These are phyloP conservation scores for Fusarium sp. DNA, from an alignment of 2,329 filamentous ascomycete genomes.

Conservation along the genomic window DNA sequence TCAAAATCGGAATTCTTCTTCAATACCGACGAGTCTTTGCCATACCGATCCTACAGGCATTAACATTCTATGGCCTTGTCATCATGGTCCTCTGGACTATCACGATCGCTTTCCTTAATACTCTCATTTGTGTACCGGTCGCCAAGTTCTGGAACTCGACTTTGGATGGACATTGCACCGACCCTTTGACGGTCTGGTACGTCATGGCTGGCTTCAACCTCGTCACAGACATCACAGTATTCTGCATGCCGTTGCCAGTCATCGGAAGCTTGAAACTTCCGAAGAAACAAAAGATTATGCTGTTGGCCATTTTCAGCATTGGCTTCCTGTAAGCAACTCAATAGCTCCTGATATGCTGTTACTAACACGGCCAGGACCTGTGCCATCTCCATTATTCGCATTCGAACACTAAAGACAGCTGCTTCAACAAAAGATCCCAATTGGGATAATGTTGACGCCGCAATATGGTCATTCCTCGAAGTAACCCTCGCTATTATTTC, in stretches of 20 bases:
- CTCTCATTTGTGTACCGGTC: constrained; percentile 8
- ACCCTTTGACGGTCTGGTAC: constrained; percentile 10
- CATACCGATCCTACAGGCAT: background rate
- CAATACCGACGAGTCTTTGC: constrained; percentile 24
- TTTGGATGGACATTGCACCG: background rate
- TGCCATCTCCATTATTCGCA: constrained; percentile 14
- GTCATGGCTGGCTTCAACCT: constrained; percentile 23
- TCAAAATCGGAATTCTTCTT: constrained; percentile 18
- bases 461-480: constrained; percentile 24
- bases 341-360: rapidly evolving
- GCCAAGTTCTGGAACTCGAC: constrained; percentile 16
- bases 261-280: constrained; percentile 16
- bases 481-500: constrained; percentile 8
- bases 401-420: constrained; percentile 7
- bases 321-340: background rate
- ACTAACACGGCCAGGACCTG: constrained; percentile 4
- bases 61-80: background rate
- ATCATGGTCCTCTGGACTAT: constrained; percentile 16
- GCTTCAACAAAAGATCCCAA: constrained; percentile 17
- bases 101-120: constrained; percentile 9
- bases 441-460: constrained; percentile 21
- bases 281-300: constrained; percentile 12
- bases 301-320: constrained; percentile 3
- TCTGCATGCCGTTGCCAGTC: constrained; percentile 12
- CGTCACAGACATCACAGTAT: background rate